These are phyloP conservation scores for Globisporangium rhizosaccharum DNA, from an alignment of 352 stramenopile genomes.

Conservation along the genomic window DNA sequence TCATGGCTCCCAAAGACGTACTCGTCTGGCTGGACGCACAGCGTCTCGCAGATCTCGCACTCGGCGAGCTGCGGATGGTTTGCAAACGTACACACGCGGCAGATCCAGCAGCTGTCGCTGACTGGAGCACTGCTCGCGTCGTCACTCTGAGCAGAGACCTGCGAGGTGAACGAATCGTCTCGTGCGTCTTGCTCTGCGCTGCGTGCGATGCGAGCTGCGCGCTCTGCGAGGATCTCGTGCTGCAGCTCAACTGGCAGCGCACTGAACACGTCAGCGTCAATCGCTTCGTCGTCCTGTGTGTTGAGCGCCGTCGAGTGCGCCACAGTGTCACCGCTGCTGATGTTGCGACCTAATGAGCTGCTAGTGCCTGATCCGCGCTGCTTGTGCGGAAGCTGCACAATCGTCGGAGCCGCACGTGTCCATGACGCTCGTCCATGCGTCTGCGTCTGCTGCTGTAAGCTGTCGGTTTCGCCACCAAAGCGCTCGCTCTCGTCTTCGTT, in stretches of 20 bases:
- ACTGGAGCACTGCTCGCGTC: too few species aligned
- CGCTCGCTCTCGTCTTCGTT: not conserved
- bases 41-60: conserved; percentile 70
- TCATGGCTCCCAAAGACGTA: conserved; percentile 13
- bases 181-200: not conserved
- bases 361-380: not conserved
- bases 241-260: conserved; percentile 15
- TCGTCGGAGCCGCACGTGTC: conserved; percentile 3
- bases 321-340: too few species aligned
- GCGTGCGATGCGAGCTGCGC: not conserved
- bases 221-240: conserved; percentile 11
- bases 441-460: not conserved
- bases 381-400: conserved; percentile 10
- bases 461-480: conserved; percentile 1
- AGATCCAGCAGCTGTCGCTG: conserved; percentile 34
- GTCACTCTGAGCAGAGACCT: not conserved
- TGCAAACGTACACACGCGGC: conserved; percentile 72
- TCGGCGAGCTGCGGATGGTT: conserved; percentile 65
- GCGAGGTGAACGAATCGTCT: not conserved
- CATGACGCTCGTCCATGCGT: conserved; percentile 2
- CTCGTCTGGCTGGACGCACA: conserved; percentile 21
- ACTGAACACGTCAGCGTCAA: conserved; percentile 14
- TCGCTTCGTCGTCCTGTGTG: conserved; percentile 2
- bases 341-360: not conserved
- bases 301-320: not conserved